A percentile compares a stretch with the other conserved stretches of the same genome.
Evolutionary conservation across 768 basidiomycete genomes (phyloP).

Genomic region (Amanita thiersii): DNA sequence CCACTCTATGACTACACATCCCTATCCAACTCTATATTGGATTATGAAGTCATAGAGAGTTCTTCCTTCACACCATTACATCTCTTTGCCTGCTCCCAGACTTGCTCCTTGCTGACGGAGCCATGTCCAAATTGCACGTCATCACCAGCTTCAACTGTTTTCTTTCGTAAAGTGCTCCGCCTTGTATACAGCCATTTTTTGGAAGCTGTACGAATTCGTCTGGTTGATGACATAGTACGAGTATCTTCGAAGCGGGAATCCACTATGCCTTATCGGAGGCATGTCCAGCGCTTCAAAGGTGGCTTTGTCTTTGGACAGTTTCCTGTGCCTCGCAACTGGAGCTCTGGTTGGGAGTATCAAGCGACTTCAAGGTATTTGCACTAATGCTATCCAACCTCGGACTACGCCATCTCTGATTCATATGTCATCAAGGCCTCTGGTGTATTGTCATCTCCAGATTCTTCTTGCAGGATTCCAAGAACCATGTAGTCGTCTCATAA

Average conservation of each 20-base stretch:
- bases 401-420: too few relatives aligned
- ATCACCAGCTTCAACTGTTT: constrained; percentile 15
- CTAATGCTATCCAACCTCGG: too few relatives aligned
- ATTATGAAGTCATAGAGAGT: constrained; percentile 31
- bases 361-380: constrained; percentile 42
- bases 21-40: too few relatives aligned
- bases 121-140: constrained; percentile 32
- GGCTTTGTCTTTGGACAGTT: constrained; percentile 55
- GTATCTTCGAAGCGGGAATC: constrained; percentile 22
- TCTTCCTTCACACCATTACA: constrained; percentile 37
- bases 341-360: constrained; percentile 53
- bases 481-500: constrained; percentile 34
- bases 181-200: constrained; percentile 43
- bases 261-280: constrained; percentile 17
- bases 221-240: constrained; percentile 47
- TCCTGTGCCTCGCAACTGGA: constrained; percentile 48
- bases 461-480: constrained; percentile 26
- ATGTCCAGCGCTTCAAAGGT: constrained; percentile 42
- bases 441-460: constrained; percentile 54
- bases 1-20: too few relatives aligned
- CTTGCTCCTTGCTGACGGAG: constrained; percentile 28
- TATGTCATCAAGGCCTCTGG: constrained; percentile 37
- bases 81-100: constrained; percentile 46
- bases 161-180: constrained; percentile 37
- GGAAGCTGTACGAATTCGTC: constrained; percentile 48